Base-by-base conservation (phyloP, 306 rosid genomes). In the Dalbergia cultrata region DNA sequence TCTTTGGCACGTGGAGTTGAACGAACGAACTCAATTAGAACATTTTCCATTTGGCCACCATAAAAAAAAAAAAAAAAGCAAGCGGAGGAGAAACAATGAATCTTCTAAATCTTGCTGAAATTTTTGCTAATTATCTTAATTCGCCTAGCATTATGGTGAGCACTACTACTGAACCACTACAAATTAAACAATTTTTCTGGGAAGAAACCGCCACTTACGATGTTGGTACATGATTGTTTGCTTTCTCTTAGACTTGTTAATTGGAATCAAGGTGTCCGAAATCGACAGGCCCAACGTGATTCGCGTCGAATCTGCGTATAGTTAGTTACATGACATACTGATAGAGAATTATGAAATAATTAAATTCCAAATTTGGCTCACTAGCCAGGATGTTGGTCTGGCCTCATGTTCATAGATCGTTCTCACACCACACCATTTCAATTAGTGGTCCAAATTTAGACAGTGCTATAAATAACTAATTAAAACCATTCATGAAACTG, bases 221-320 rank as follows among this genome's bases (percentile, higher is more conserved):
- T 7, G 41, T 54, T 60, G 4, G 47, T 52, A 19, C 49, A 74
- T 22, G 5, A 21, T 74, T 75, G 49, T 61, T 47, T 61, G 6
- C 8, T 31, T 57, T 58, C 35, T 39, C 56, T 7, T 7, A 21
- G 18, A 21, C 52, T 45, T 60, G 60, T 33, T 74, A 18, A 26
- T 7, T 45, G 59, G 35, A 13, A 73, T 73, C 58, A 39, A 72
- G 26, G 16, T 5, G 33, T 58, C 78, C 26, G 44, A 65, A 64
- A 52, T 35, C 8, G 54, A 76, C 73, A 35, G 52, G 9, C 14
- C 65, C 53, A 64, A 65, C 73, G 64, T 76, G 54, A 35, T 52
- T 45, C 73, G 35, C 16, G 81, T 76, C 41, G 64, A 64, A 76
- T 76, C 72, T 76, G 26, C 35, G 0, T 22, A 39, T 26, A 26